Percentiles rank a stretch among this genome's conserved stretches.
phyloP scores from a whole-genome alignment of 768 basidiomycete genomes.

The Asterophora lycoperdoides region DNA sequence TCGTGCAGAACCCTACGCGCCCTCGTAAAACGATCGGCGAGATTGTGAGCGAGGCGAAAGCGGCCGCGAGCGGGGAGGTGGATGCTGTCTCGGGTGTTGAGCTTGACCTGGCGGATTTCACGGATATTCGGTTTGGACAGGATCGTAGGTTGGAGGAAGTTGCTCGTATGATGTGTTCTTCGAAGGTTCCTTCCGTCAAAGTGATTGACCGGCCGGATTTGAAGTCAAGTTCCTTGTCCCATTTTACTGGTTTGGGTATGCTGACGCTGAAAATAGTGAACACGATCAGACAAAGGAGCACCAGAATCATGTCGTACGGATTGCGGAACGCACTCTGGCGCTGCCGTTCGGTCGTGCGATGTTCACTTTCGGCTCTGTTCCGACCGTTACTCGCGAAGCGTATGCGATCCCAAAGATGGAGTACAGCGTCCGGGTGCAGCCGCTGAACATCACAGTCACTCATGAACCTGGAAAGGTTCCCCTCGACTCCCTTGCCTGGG shows the following conservation, averaged over 20 bases:
- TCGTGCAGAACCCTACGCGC: conserved; percentile 43
- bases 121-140: conserved; percentile 82
- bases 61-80: conserved; percentile 49
- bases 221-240: conserved; percentile 42
- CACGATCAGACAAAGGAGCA: conserved; percentile 85
- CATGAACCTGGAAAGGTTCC: conserved; percentile 73
- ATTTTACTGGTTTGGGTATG: not conserved
- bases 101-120: conserved; percentile 66
- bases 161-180: conserved; percentile 84
- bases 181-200: conserved; percentile 60
- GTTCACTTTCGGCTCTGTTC: conserved; percentile 85
- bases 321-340: conserved; percentile 86
- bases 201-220: conserved; percentile 63
- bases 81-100: conserved; percentile 68
- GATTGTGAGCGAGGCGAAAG: conserved; percentile 47
- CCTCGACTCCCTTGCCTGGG: conserved; percentile 77
- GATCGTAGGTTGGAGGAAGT: conserved; percentile 92
- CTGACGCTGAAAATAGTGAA: conserved; percentile 49
- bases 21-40: conserved; percentile 48
- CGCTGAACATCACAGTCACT: conserved; percentile 57
- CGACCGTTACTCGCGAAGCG: conserved; percentile 70
- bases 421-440: conserved; percentile 69
- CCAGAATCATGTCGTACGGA: conserved; percentile 71
- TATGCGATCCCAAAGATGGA: conserved; percentile 79
- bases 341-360: conserved; percentile 87